phyloP scores from a whole-genome alignment of 768 basidiomycete species.

The Suillus occidentalis region DNA sequence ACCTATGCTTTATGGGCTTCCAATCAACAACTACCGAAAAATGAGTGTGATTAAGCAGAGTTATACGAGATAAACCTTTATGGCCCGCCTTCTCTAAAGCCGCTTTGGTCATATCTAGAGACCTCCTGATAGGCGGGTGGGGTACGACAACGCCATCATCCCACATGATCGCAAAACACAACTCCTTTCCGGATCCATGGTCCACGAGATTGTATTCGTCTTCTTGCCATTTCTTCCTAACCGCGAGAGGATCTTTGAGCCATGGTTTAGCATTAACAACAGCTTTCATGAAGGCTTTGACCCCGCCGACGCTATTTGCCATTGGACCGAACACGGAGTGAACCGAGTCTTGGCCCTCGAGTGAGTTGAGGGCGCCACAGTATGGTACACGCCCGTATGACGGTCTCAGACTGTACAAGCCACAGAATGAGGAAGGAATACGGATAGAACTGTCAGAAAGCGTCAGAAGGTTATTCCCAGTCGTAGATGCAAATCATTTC shows the following conservation, averaged over 20 bases:
- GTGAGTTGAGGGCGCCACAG: constrained; percentile 58
- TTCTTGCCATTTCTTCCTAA: constrained; percentile 61
- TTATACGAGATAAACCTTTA: constrained; percentile 43
- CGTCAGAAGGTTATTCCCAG: not conserved
- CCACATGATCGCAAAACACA: constrained; percentile 66
- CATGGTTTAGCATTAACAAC: constrained; percentile 63
- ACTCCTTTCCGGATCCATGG: constrained; percentile 48
- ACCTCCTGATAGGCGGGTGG: constrained; percentile 64
- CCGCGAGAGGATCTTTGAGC: constrained; percentile 59
- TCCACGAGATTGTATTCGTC: constrained; percentile 57
- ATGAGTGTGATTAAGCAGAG: not conserved
- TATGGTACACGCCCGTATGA: constrained; percentile 73
- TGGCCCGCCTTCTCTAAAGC: constrained; percentile 65
- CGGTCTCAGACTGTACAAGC: constrained; percentile 70
- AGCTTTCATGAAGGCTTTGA: constrained; percentile 66
- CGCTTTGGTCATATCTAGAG: constrained; percentile 52
- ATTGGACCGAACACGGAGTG: constrained; percentile 77
- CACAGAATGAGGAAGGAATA: constrained; percentile 66
- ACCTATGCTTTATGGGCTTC: constrained; percentile 53
- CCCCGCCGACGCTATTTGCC: constrained; percentile 52
- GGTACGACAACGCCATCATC: constrained; percentile 61
- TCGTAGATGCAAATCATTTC: not conserved
- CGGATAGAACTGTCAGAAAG: constrained; percentile 56
- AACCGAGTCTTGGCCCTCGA: constrained; percentile 74
- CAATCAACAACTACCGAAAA: constrained; percentile 62